Percentiles rank a stretch among this genome's conserved stretches.
Conservation (phyloP, 257 asterid species). For the Solanum medicagineum region DNA sequence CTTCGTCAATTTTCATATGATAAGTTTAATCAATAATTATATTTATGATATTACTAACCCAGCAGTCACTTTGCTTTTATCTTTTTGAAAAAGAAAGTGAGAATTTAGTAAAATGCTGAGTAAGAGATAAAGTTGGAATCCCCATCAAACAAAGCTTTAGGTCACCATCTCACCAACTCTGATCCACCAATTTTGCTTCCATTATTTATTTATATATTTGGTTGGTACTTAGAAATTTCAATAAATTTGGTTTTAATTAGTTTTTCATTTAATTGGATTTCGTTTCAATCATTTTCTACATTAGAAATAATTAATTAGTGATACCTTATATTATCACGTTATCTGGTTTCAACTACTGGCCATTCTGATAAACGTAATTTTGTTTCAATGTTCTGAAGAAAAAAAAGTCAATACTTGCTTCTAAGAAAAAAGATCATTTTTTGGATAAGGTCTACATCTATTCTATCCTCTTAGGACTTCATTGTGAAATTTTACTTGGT, state of each 20-base stretch:
- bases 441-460: too few relatives aligned
- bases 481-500: too few relatives aligned
- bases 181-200: background rate
- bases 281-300: background rate
- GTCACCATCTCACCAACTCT: constrained; percentile 40
- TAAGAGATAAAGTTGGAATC: background rate
- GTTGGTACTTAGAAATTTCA: background rate
- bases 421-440: background rate
- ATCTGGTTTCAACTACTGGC: background rate
- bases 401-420: background rate
- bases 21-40: too few relatives aligned
- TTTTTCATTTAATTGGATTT: background rate
- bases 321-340: background rate
- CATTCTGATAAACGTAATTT: background rate
- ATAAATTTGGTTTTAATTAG: background rate
- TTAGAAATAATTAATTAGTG: background rate
- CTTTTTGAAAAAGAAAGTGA: background rate
- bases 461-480: fast-evolving
- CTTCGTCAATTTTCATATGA: too few relatives aligned
- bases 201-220: background rate
- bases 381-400: background rate
- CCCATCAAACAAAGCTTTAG: background rate
- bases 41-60: background rate
- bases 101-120: background rate
- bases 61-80: background rate